These are phyloP conservation scores for Aspergillus fijiensis DNA, from an alignment of 2,329 filamentous ascomycete genomes.

Conservation along the genomic window DNA sequence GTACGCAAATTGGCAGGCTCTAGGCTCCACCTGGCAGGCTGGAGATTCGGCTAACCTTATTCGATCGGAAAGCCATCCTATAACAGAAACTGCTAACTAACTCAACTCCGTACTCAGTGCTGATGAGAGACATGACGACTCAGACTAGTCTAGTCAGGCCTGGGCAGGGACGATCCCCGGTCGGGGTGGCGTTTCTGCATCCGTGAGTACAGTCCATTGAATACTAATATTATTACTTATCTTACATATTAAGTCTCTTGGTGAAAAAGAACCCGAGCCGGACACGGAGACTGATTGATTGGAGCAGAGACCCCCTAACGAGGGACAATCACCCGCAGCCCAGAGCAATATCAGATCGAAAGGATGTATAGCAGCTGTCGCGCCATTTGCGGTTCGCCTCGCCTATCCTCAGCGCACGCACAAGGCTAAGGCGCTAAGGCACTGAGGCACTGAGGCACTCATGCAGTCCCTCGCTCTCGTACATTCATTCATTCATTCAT, in stretches of 20 bases:
- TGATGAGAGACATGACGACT: not conserved
- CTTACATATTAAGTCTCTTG: not conserved
- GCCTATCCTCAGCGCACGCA: not conserved
- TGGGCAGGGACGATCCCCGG: constrained; percentile 5
- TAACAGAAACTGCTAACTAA: not conserved
- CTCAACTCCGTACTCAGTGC: not conserved
- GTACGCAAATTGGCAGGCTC: not conserved
- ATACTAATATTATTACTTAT: not conserved
- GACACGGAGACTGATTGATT: not conserved
- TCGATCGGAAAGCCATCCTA: not conserved
- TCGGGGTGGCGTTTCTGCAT: constrained; percentile 4
- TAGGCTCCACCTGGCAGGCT: not conserved
- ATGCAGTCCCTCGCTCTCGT: no score
- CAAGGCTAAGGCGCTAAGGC: not conserved
- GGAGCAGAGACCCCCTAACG: not conserved
- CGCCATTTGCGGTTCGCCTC: not conserved
- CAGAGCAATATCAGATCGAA: not conserved
- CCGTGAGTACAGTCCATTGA: not conserved
- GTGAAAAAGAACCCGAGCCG: not conserved
- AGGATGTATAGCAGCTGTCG: not conserved
- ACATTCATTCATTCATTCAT: no score
- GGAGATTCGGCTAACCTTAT: not conserved
- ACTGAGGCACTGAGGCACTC: not conserved
- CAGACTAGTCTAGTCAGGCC: not conserved
- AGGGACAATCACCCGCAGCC: not conserved